These are phyloP conservation scores for Leptographium flavum DNA, from an alignment of 2,329 filamentous ascomycete genomes.

Conservation along the genomic window DNA sequence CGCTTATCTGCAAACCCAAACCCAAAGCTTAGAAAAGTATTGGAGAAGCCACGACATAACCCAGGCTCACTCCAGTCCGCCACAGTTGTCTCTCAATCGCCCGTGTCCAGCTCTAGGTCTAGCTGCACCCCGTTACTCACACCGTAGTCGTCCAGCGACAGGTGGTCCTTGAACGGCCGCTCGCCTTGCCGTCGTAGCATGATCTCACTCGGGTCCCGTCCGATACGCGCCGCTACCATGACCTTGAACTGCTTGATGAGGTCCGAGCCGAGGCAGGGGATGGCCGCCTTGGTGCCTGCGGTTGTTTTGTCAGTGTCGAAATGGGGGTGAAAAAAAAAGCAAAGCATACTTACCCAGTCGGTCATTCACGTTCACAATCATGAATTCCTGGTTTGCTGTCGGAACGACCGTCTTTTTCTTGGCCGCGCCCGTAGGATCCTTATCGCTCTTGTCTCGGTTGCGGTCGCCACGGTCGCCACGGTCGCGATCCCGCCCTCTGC, in stretches of 20 bases:
- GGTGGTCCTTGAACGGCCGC: constrained; percentile 80
- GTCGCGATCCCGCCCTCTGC: constrained; percentile 13
- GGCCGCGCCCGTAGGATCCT: constrained; percentile 9
- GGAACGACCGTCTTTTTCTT: constrained; percentile 35
- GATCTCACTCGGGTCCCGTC: constrained; percentile 80
- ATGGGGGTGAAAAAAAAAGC: neutral
- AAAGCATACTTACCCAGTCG: constrained; percentile 39
- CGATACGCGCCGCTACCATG: constrained; percentile 79
- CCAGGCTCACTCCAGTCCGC: no score
- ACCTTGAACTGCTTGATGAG: constrained; percentile 79
- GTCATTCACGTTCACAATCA: constrained; percentile 94
- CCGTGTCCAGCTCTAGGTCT: constrained; percentile 47
- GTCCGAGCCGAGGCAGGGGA: constrained; percentile 78
- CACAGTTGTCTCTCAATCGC: no score
- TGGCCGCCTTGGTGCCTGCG: constrained; percentile 69
- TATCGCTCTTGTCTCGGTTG: neutral
- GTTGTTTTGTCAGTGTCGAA: neutral
- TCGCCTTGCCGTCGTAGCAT: constrained; percentile 85
- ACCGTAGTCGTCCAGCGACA: constrained; percentile 85
- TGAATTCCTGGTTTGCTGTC: constrained; percentile 21
- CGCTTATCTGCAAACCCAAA: no score
- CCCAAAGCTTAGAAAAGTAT: no score
- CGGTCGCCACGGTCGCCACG: constrained; percentile 15
- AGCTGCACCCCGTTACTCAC: constrained; percentile 75
- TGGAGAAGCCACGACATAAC: no score